Conservation (phyloP, 2,329 filamentous ascomycete genomes). For the Mycosphaerelloides madeirae region DNA sequence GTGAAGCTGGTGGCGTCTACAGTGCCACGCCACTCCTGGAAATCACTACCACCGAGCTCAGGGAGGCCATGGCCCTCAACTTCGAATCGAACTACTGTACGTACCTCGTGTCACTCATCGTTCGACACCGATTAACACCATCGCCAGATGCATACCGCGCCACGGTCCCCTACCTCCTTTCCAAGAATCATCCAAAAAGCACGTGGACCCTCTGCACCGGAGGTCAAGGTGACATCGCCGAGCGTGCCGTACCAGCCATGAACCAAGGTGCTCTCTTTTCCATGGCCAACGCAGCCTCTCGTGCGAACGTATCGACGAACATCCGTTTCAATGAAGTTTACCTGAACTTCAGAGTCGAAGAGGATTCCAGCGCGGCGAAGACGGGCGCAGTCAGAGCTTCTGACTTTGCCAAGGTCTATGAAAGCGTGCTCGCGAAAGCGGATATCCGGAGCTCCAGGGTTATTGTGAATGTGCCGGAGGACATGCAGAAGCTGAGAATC, state of each 20-base stretch:
- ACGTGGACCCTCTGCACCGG: conserved; percentile 37
- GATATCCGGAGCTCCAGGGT: conserved; percentile 6
- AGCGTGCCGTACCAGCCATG: conserved; percentile 25
- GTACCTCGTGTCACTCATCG: conserved; percentile 3
- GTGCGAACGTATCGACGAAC: conserved; percentile 30
- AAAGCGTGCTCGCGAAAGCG: conserved; percentile 2
- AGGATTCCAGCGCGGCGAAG: conserved; percentile 5
- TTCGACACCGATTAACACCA: background rate
- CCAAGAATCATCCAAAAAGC: conserved; percentile 24
- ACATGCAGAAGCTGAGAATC: conserved; percentile 1
- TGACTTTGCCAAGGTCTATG: conserved; percentile 11
- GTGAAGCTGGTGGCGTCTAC: conserved; percentile 28
- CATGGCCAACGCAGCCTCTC: conserved; percentile 30
- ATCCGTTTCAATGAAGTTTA: conserved; percentile 41
- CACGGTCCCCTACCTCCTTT: conserved; percentile 32
- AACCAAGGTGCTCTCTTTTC: conserved; percentile 37
- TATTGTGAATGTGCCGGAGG: conserved; percentile 1
- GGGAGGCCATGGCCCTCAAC: conserved; percentile 19
- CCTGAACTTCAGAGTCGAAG: conserved; percentile 21
- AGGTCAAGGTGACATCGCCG: conserved; percentile 26
- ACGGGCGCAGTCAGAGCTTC: conserved; percentile 7
- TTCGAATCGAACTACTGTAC: conserved; percentile 34
- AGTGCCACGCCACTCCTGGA: conserved; percentile 20
- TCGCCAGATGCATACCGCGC: conserved; percentile 13
- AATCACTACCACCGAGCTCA: conserved; percentile 21